Conservation (phyloP, 169 alveolate genomes). For the Eimeria necatrix region DNA sequence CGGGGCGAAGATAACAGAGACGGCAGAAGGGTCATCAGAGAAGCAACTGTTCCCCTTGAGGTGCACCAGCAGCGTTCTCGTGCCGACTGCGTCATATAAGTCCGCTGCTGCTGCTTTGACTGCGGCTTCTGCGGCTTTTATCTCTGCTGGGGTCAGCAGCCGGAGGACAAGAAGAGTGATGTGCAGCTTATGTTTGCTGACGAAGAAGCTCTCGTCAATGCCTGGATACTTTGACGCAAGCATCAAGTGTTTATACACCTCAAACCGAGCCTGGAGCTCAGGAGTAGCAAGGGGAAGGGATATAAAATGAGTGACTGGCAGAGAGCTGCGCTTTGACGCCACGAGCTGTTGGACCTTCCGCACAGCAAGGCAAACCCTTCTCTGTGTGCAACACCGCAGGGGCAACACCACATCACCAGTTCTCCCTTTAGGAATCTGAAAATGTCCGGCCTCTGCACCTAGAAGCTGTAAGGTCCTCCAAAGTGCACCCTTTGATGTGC, state of each 20-base stretch:
- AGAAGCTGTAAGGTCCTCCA: background rate
- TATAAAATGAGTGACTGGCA: constrained; percentile 44
- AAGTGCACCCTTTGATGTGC: background rate
- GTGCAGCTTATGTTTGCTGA: background rate
- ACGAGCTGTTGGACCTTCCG: background rate
- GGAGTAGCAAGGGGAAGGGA: constrained; percentile 56
- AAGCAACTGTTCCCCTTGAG: constrained; percentile 46
- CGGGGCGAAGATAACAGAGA: constrained; percentile 65
- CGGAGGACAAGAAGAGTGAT: constrained; percentile 45
- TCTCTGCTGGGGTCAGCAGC: background rate
- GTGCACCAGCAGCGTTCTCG: constrained; percentile 39
- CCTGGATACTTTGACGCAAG: background rate
- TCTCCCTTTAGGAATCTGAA: background rate
- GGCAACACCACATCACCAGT: background rate
- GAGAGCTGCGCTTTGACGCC: background rate
- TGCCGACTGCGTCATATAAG: constrained; percentile 73
- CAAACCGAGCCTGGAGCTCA: background rate
- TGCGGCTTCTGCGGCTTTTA: background rate
- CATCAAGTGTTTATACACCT: constrained; percentile 54
- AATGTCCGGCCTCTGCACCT: background rate
- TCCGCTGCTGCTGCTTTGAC: constrained; percentile 45
- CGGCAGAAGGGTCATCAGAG: constrained; percentile 63
- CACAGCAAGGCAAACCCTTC: background rate
- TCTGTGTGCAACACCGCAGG: constrained; percentile 16
- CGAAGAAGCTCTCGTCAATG: constrained; percentile 37